phyloP scores from a whole-genome alignment of 1,284 basidiomycete genomes.

The Microbotryum scabiosae region DNA sequence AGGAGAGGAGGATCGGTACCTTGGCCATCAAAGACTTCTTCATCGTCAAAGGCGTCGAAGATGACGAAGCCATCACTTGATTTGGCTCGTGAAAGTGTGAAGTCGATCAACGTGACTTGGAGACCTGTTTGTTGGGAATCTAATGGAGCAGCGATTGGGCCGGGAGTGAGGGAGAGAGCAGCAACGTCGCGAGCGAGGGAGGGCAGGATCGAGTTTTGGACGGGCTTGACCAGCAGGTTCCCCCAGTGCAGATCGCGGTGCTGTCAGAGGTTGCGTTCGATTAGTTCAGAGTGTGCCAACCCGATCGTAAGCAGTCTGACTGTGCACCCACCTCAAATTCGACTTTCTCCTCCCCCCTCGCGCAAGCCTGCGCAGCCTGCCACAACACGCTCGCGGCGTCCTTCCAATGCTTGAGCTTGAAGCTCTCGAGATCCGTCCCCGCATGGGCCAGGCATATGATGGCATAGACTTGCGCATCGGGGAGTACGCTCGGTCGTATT shows the following conservation, averaged over 20 bases:
- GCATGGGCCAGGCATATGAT: slow-evolving; percentile 83
- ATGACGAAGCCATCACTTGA: slow-evolving; percentile 18
- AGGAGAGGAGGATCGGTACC: slow-evolving; percentile 29
- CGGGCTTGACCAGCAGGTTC: slow-evolving; percentile 75
- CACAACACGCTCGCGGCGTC: slow-evolving; percentile 83
- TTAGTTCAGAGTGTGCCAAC: not conserved
- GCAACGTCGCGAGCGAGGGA: not conserved
- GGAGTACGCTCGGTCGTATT: slow-evolving; percentile 69
- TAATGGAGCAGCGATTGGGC: slow-evolving; percentile 52
- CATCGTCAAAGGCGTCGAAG: slow-evolving; percentile 38
- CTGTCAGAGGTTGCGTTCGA: slow-evolving; percentile 43
- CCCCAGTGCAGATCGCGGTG: slow-evolving; percentile 97
- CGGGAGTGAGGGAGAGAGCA: not conserved
- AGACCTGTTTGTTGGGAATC: slow-evolving; percentile 35
- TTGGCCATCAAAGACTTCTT: slow-evolving; percentile 38
- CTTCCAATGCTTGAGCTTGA: slow-evolving; percentile 55
- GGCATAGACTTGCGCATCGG: slow-evolving; percentile 67
- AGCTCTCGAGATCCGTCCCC: slow-evolving; percentile 79
- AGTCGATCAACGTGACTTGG: slow-evolving; percentile 82
- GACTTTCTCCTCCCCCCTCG: slow-evolving; percentile 64
- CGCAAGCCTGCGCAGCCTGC: slow-evolving; percentile 72
- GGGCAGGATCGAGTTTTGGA: slow-evolving; percentile 32
- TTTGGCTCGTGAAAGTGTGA: slow-evolving; percentile 67
- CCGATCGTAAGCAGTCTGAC: not conserved
- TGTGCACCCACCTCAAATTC: slow-evolving; percentile 68